Conservation (phyloP, 495 filamentous ascomycete species). For the Aspergillus olivimuriae region DNA sequence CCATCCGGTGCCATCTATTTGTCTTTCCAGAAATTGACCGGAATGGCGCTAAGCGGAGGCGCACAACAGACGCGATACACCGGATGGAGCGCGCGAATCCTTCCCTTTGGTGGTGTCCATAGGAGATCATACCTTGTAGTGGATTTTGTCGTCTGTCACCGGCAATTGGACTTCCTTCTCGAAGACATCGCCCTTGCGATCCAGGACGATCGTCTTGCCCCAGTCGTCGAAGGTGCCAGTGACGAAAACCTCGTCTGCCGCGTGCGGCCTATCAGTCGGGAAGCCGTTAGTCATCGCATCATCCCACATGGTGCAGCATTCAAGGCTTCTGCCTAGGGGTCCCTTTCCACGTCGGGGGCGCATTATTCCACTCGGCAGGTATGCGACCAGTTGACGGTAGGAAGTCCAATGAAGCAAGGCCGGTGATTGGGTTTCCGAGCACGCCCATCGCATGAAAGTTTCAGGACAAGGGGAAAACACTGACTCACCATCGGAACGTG, state of each 20-base stretch:
- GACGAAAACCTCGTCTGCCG: conserved; percentile 81
- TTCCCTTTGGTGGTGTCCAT: neutral
- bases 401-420: neutral
- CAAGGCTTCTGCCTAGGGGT: too few species aligned
- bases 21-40: neutral
- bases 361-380: too few species aligned
- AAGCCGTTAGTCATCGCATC: neutral
- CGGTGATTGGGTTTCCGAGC: neutral
- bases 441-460: neutral
- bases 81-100: too few species aligned
- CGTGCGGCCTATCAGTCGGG: conserved; percentile 53
- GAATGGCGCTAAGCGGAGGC: too few species aligned
- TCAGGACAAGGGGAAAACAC: neutral
- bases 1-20: neutral
- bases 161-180: conserved; percentile 72
- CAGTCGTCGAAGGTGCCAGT: conserved; percentile 96
- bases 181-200: conserved; percentile 63
- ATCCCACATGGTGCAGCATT: too few species aligned
- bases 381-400: too few species aligned
- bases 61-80: too few species aligned
- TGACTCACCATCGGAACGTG: conserved; percentile 42
- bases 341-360: conserved; percentile 17
- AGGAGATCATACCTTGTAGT: conserved; percentile 63
- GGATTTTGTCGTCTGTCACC: conserved; percentile 56
- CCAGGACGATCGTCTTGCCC: conserved; percentile 74